These are phyloP conservation scores for Polychaeton citri DNA, from an alignment of 2,329 filamentous ascomycete genomes.

Conservation along the genomic window DNA sequence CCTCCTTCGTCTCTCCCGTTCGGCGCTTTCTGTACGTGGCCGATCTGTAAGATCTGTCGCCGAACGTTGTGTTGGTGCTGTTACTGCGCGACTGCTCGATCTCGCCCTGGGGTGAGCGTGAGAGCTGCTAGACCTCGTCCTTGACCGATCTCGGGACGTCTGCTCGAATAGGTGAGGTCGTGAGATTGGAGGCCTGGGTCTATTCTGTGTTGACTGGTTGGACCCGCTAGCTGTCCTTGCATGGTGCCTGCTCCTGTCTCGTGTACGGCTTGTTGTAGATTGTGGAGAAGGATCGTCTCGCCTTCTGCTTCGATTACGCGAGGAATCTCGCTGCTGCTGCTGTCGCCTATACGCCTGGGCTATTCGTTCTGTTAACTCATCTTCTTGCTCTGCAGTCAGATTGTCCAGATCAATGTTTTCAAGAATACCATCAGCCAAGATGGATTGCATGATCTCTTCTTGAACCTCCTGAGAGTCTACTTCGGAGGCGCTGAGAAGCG, in stretches of 20 bases:
- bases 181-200: constrained; percentile 29
- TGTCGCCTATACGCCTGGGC: constrained; percentile 74
- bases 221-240: constrained; percentile 21
- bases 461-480: constrained; percentile 68
- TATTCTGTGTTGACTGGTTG: not conserved
- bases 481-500: constrained; percentile 67
- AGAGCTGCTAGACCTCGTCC: not conserved
- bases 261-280: not conserved
- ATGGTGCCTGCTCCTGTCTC: constrained; percentile 9
- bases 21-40: constrained; percentile 16
- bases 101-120: not conserved
- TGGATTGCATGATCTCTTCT: constrained; percentile 77
- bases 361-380: constrained; percentile 81
- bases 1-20: constrained; percentile 19
- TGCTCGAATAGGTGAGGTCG: constrained; percentile 33
- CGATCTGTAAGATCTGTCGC: constrained; percentile 47
- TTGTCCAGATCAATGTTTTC: constrained; percentile 84
- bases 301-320: constrained; percentile 13
- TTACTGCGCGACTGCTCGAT: constrained; percentile 26
- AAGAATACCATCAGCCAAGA: constrained; percentile 72
- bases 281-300: constrained; percentile 1
- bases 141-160: constrained; percentile 18
- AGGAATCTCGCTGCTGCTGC: constrained; percentile 42
- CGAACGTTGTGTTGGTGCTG: constrained; percentile 45
- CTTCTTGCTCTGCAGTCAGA: constrained; percentile 69